Evolutionary conservation across 805 yeast genomes (phyloP), one percentile per base, ranked within the genome.

Genomic region (Cephaloascus albidus): DNA sequence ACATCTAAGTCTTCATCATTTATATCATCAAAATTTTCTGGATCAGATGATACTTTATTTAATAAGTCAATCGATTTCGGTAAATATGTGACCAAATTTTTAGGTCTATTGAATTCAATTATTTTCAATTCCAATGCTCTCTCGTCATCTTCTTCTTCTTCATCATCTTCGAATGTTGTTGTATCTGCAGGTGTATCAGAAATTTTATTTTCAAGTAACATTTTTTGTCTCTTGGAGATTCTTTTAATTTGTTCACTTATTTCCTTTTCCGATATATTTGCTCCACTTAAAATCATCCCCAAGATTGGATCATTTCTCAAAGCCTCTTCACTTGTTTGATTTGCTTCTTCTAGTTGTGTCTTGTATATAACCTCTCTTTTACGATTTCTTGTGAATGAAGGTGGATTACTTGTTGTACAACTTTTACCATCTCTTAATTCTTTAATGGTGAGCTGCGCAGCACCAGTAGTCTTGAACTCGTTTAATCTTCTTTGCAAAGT

Each of bases 401-500:
- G 99, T 1, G 99, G 99, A 38, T 79, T 70, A 1, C 86, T 70
- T 10, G 65, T 54, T 47, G 70, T 53, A 34, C 70, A 58, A 45
- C 44, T 36, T 8, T 52, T 58, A 2, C 72, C 65, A 17, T 66
- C 72, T 49, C 97, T 70, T 53, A 93, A 90, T 35, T 77, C 81
- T 35, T 72, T 69, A 16, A 93, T 79, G 0, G 95, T 77, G 44
- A 90, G 60, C 8, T 65, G 62, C 1, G 87, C 95, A 0, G 95
- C 78, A 15, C 74, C 65, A 0, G 97, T 88, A 39, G 70, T 68
- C 47, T 78, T 81, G 55, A 93, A 93, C 61, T 93, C 99, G 49
- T 83, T 83, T 47, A 93, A 70, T 48, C 99, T 72, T 47, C 85
- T 75, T 55, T 93, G 97, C 36, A 93, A 70, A 1, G 99, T 94